phyloP scores from a whole-genome alignment of 352 stramenopile species.

The Pythium scleroteichum region DNA sequence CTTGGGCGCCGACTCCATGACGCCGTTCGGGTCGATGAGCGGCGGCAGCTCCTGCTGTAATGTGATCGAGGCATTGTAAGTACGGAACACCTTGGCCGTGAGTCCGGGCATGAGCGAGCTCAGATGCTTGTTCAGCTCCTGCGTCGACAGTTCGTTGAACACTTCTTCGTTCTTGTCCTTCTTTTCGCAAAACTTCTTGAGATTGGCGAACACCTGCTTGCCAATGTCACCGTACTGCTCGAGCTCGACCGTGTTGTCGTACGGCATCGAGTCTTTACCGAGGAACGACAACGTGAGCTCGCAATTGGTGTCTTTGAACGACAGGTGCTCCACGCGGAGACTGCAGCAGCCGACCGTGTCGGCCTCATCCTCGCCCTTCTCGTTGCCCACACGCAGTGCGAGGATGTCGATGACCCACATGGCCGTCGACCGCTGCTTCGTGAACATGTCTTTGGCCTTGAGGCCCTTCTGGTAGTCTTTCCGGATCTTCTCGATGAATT shows the following conservation, averaged over 20 bases:
- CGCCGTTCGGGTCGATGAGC: slow-evolving; percentile 53
- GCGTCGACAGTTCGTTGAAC: slow-evolving; percentile 96
- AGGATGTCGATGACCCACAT: slow-evolving; percentile 99
- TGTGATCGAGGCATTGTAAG: slow-evolving; percentile 99
- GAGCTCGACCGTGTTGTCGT: slow-evolving; percentile 99
- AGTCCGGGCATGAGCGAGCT: slow-evolving; percentile 98
- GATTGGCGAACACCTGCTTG: slow-evolving; percentile 94
- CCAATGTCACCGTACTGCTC: slow-evolving; percentile 89
- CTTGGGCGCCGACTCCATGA: slow-evolving; percentile 84
- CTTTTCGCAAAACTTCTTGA: slow-evolving; percentile 95
- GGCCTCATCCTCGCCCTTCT: slow-evolving; percentile 99
- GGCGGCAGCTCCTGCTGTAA: slow-evolving; percentile 96
- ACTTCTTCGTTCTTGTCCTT: slow-evolving; percentile 97
- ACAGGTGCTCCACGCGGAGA: slow-evolving; percentile 98
- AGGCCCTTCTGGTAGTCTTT: slow-evolving; percentile 91
- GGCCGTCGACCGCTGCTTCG: slow-evolving; percentile 95
- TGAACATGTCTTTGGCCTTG: slow-evolving; percentile 89
- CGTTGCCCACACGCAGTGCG: slow-evolving; percentile 99
- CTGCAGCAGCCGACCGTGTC: slow-evolving; percentile 99
- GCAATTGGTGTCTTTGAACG: slow-evolving; percentile 92
- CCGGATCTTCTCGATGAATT: slow-evolving; percentile 96
- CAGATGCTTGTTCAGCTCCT: slow-evolving; percentile 98
- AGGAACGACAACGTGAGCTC: slow-evolving; percentile 99
- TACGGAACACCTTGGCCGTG: slow-evolving; percentile 99
- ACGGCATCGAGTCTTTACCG: slow-evolving; percentile 99